Base-by-base conservation (phyloP, 306 rosid genomes). In the Vicia sativa region DNA sequence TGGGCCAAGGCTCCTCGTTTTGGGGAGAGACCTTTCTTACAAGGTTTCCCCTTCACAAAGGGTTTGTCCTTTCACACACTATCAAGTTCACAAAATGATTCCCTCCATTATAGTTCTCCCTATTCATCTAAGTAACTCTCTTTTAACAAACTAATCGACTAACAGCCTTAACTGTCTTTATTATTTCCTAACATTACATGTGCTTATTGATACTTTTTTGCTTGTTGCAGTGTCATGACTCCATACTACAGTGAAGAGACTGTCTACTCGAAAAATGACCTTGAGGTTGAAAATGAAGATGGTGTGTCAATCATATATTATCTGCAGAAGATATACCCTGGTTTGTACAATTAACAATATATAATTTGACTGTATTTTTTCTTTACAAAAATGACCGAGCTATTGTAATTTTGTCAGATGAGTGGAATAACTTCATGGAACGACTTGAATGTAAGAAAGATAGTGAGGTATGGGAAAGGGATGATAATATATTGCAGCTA, bases 161-260 rank as follows among this genome's bases (percentile, higher is more conserved):
- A 41, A 21, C 48, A 18, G 5, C 31, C 49, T 15, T 11, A 61
- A 11, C 53, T 42, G 23, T 62, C 68, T 50, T 18, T 58, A 28
- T 74, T 70, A 61, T 14, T 62, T 34, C 38, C 37, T 23, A 67
- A 73, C 60, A 23, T 41, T n/a, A 73, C 21, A 10, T 12, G 69
- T 10, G 65, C 38, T 59, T 66, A 57, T 45, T 62, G 21, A 29
- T 26, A 62, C 26, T 41, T 71, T 52, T 70, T 78, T 65, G 52
- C 70, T 64, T 48, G 38, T 74, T 73, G 71, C 84, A 93, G 99
- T 70, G 95, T 93, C 78, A 62, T 93, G 80, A 93, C 99, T 65
- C 99, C 99, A 50, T 93, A 93, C 91, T 93, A 93, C 42, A 88
- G 96, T 74, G 99, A 93, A 79, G 99, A 93, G 91, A 90, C 97